Conservation (phyloP, 768 basidiomycete genomes). For the Podaxis carcinomalis region DNA sequence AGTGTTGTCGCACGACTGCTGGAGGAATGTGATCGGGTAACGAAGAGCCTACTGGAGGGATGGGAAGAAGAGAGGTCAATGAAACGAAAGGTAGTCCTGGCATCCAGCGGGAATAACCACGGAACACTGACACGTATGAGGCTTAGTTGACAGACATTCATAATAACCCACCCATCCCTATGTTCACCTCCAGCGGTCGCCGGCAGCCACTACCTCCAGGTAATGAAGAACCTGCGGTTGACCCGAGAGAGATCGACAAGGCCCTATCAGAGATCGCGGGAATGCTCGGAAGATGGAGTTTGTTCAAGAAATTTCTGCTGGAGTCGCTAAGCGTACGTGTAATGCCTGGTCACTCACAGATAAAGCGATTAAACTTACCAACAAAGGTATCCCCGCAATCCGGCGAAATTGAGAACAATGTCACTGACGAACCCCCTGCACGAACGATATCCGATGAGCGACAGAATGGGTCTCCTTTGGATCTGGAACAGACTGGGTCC, state of each 20-base stretch:
- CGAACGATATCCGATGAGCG: background rate
- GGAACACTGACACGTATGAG: background rate
- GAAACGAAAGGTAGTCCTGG: slow-evolving; percentile 61
- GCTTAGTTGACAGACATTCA: slow-evolving; percentile 44
- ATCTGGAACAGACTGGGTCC: slow-evolving; percentile 47
- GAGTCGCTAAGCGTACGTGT: slow-evolving; percentile 61
- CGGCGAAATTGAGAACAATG: slow-evolving; percentile 2
- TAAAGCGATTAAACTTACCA: background rate
- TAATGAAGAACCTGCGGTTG: slow-evolving; percentile 55
- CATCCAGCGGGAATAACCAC: background rate
- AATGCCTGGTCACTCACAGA: background rate
- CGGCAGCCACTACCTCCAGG: slow-evolving; percentile 23
- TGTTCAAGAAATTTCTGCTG: slow-evolving; percentile 84
- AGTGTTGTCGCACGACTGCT: slow-evolving; percentile 71
- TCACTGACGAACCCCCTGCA: background rate
- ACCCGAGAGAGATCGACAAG: slow-evolving; percentile 90
- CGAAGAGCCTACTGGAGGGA: slow-evolving; percentile 64
- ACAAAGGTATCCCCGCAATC: slow-evolving; percentile 11
- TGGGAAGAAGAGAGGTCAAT: slow-evolving; percentile 93
- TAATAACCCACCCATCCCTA: slow-evolving; percentile 33
- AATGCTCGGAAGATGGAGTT: slow-evolving; percentile 88
- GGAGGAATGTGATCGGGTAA: slow-evolving; percentile 84
- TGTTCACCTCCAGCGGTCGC: slow-evolving; percentile 25
- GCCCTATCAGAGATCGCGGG: slow-evolving; percentile 83
- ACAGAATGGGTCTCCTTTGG: background rate